Evolutionary conservation across 2,329 filamentous ascomycete genomes (phyloP), one percentile per base, ranked within the genome.

Genomic region (Thermothelomyces thermophilus): DNA sequence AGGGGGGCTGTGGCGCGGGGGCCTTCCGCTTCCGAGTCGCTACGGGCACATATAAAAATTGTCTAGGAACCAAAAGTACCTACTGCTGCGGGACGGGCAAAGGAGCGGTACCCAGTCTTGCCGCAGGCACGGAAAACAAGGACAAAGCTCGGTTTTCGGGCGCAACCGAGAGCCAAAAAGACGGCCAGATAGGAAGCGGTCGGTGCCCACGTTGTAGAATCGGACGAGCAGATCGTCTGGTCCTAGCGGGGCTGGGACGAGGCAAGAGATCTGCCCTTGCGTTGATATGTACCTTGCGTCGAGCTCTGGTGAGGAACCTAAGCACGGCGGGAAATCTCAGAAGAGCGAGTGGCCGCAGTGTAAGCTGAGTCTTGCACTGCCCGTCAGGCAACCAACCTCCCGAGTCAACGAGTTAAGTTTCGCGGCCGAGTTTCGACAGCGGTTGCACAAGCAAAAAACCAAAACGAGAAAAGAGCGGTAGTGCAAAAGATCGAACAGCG

Each of bases 41-140:
- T 53, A 48, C 48, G 44, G 46, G 53, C 40, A 46, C 56, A 60
- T 60, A 52, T n/a, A 50, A 60, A 61, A 48, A 58, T 60, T 6
- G 33, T 11, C 33, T 14, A 35, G n/a, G n/a, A n/a, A 16, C 7
- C 33, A 35, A 20, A 20, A 24, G 14, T 37, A 37, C 17, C 22
- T 40, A 28, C 24, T 19, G 31, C 14, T 34, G 28, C 41, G 28
- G 20, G 37, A 36, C 36, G 43, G 17, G 31, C 26, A 33, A 34
- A 46, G 41, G 41, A 44, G 9, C 17, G 34, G 35, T 30, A 34
- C 33, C 35, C 41, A 26, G 41, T 40, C 24, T 35, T 31, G 46
- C 35, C 22, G 36, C 24, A 22, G 22, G n/a, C 13, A 13, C 7
- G 24, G 26, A 28, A n/a, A 20, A 19, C 40, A 17, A 11, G 24